Evolutionary conservation across 345 rosid genomes (phyloP).

Genomic region (Bruguiera gymnorhiza): DNA sequence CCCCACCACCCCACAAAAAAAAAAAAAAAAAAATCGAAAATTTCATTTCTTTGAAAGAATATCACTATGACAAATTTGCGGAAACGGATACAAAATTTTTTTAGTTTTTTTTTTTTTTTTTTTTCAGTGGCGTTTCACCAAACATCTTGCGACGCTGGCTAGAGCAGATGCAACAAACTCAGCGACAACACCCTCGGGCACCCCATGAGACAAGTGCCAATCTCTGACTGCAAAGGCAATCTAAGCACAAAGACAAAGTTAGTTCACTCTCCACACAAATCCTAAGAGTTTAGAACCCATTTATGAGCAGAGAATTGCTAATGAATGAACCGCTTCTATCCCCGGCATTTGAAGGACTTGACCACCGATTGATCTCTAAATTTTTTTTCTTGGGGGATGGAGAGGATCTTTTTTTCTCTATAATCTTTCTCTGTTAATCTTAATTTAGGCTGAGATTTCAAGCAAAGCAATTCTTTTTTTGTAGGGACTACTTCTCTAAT

Average conservation of each 20-base stretch:
- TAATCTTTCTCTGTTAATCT: too few species aligned
- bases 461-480: background rate
- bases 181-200: conserved; percentile 8
- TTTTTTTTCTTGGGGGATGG: too few species aligned
- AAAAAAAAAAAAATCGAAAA: conserved; percentile 1
- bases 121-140: conserved; percentile 13
- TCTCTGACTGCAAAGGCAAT: conserved; percentile 6
- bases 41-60: conserved; percentile 27
- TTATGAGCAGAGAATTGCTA: too few species aligned
- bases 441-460: too few species aligned
- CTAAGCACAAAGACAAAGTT: background rate
- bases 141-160: conserved; percentile 1
- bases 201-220: conserved; percentile 3
- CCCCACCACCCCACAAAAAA: too few species aligned
- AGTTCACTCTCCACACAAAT: background rate
- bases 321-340: too few species aligned
- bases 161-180: background rate
- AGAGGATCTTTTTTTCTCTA: too few species aligned
- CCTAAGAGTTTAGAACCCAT: too few species aligned
- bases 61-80: conserved; percentile 21
- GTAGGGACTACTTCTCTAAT: background rate
- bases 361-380: too few species aligned
- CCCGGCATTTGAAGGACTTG: too few species aligned
- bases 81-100: conserved; percentile 1
- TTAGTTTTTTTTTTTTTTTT: background rate